Base-by-base conservation (phyloP, 2,329 filamentous ascomycete species). In the Phialophora expanda region DNA sequence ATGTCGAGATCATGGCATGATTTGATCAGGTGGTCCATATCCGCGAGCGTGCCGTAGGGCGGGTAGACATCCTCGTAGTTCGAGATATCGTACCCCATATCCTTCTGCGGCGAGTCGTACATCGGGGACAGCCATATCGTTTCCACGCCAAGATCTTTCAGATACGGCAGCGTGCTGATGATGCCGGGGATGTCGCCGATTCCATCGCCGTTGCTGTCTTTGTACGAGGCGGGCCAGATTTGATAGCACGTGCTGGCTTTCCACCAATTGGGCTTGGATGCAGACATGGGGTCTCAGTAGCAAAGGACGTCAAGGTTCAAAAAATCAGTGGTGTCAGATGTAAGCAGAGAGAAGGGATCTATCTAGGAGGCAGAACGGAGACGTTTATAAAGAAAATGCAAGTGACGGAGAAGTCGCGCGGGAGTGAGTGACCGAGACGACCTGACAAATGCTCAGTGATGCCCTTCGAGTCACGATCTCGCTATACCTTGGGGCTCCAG, bases 31-130 rank as follows among this genome's bases (percentile, higher is more conserved):
- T 78, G 76, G 64, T 91, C 87, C 57, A 90, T 85, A 73, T 92
- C 88, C 65, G 82, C 79, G 7, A 92, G 79, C 0, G 87, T 88
- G 44, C 89, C 89, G 71, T 91, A 92, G 0, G 85, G 84, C 1
- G 82, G 78, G 70, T 90, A 84, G 30, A 92, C 86, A 28, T 81
- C 81, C 73, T 89, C 85, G 70, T 92, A 91, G 75, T 91, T 84
- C 26, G 85, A 83, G 58, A 89, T 87, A 72, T 89, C 88, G 73
- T 90, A 90, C 46, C 87, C 87, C 87, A 89, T 89, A 71, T 90
- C 87, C 2, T 86, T 79, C 72, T 89, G 85, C 86, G 71, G 88
- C 2, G 82, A 85, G 68, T 86, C 84, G 73, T 85, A 87, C 75
- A 89, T 86, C 12, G 88, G 89, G 50, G 85, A 74, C 1, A 77